Evolutionary conservation across 129 eudicot genomes (phyloP).

Genomic region (Oenanthe sinensis): DNA sequence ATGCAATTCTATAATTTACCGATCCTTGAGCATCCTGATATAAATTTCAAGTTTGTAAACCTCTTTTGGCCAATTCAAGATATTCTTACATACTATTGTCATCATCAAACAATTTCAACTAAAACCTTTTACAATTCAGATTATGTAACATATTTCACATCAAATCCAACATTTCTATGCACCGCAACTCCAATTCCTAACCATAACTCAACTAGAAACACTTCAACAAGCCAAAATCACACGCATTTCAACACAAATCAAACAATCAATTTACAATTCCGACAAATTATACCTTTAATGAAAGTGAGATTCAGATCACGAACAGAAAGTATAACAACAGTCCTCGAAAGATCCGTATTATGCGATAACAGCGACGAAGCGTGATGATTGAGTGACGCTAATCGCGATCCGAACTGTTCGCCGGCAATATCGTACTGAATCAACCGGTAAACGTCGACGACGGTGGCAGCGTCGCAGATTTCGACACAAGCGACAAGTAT

Average conservation of each 20-base stretch:
- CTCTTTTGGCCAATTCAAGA: no score
- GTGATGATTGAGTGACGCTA: slow-evolving; percentile 80
- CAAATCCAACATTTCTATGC: neutral
- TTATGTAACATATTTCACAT: neutral
- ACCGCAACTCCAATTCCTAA: neutral
- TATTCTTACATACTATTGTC: no score
- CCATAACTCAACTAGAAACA: neutral
- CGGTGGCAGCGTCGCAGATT: slow-evolving; percentile 87
- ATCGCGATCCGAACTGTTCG: slow-evolving; percentile 84
- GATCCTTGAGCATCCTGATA: neutral
- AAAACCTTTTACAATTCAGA: no score
- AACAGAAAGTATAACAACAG: slow-evolving; percentile 67
- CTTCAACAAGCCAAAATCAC: neutral
- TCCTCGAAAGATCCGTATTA: slow-evolving; percentile 72
- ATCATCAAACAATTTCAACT: neutral
- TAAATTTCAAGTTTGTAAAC: neutral
- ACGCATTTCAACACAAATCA: neutral
- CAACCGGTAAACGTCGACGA: slow-evolving; percentile 85
- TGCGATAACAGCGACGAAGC: slow-evolving; percentile 65
- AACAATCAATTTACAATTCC: neutral
- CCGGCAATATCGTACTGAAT: slow-evolving; percentile 92
- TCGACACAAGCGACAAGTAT: slow-evolving; percentile 71
- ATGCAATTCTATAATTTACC: neutral
- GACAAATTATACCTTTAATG: slow-evolving; percentile 43
- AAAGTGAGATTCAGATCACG: slow-evolving; percentile 63